Evolutionary conservation across 75 land plant genomes (phyloP).

Genomic region (Selaginella tamariscina): DNA sequence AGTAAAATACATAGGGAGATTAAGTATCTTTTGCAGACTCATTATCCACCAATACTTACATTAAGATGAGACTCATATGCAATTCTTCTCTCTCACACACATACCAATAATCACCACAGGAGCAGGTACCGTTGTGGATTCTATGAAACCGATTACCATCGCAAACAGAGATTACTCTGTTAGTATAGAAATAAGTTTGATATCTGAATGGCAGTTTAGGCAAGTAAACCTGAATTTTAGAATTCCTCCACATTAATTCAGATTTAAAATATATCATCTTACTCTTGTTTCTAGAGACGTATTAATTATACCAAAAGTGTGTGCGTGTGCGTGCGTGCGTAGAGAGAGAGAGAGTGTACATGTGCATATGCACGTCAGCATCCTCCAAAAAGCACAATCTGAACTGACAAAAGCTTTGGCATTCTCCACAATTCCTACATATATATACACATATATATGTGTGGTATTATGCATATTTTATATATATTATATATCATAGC

Average conservation of each 20-base stretch:
- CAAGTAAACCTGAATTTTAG: background rate
- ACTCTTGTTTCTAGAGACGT: background rate
- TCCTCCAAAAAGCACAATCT: background rate
- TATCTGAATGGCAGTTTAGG: slow-evolving; percentile 13
- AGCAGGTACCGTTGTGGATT: background rate
- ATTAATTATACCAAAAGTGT: background rate
- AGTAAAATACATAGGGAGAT: too few relatives aligned
- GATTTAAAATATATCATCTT: too few relatives aligned
- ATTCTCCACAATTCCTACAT: background rate
- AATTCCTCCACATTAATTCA: too few relatives aligned
- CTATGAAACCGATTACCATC: slow-evolving; percentile 15
- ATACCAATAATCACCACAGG: slow-evolving; percentile 20
- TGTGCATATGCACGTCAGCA: too few relatives aligned
- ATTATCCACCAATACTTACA: too few relatives aligned
- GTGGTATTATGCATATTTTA: too few relatives aligned
- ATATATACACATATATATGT: too few relatives aligned
- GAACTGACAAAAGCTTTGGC: background rate
- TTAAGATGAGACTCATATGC: too few relatives aligned
- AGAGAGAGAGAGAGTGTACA: too few relatives aligned
- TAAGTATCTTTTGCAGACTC: too few relatives aligned
- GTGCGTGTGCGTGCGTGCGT: too few relatives aligned
- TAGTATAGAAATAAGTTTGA: slow-evolving; percentile 13
- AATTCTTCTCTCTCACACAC: too few relatives aligned
- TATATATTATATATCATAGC: background rate
- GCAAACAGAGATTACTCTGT: background rate